phyloP scores from a whole-genome alignment of 495 filamentous ascomycete genomes.

The Parathielavia hyrcaniae region DNA sequence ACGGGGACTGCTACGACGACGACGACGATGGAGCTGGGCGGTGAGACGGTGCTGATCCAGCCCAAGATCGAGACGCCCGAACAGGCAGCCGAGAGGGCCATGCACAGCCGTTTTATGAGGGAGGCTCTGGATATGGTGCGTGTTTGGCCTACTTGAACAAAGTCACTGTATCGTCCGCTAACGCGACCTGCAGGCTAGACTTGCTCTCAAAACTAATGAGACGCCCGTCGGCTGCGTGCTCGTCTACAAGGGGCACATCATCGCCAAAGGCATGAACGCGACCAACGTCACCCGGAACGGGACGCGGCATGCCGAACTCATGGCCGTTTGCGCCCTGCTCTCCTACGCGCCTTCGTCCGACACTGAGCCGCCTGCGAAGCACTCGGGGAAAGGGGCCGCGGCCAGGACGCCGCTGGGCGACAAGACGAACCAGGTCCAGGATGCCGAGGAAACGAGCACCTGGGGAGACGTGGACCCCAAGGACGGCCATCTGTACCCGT shows the following conservation, averaged over 20 bases:
- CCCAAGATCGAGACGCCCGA: slow-evolving; percentile 24
- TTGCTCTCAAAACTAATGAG: slow-evolving; percentile 75
- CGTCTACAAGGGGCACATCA: slow-evolving; percentile 64
- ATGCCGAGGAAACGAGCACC: slow-evolving; percentile 16
- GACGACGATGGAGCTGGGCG: slow-evolving; percentile 10
- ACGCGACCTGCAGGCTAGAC: slow-evolving; percentile 53
- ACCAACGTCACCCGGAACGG: slow-evolving; percentile 84
- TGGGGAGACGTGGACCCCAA: slow-evolving; percentile 44
- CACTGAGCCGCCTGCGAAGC: slow-evolving; percentile 15
- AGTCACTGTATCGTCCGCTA: background rate
- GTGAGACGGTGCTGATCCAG: slow-evolving; percentile 13
- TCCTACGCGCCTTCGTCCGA: slow-evolving; percentile 26
- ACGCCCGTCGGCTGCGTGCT: slow-evolving; percentile 96
- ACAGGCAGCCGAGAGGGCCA: slow-evolving; percentile 30
- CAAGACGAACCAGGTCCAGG: slow-evolving; percentile 19
- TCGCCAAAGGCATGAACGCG: slow-evolving; percentile 89
- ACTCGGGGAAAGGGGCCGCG: background rate
- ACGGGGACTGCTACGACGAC: slow-evolving; percentile 17
- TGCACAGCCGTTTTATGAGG: slow-evolving; percentile 60
- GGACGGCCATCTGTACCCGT: slow-evolving; percentile 44
- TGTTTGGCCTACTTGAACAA: slow-evolving; percentile 1
- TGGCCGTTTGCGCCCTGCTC: slow-evolving; percentile 63
- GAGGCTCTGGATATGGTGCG: slow-evolving; percentile 64
- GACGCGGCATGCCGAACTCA: slow-evolving; percentile 89
- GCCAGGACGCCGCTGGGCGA: slow-evolving; percentile 19